Evolutionary conservation across 306 rosid genomes (phyloP).

Genomic region (Lathyrus sativus): DNA sequence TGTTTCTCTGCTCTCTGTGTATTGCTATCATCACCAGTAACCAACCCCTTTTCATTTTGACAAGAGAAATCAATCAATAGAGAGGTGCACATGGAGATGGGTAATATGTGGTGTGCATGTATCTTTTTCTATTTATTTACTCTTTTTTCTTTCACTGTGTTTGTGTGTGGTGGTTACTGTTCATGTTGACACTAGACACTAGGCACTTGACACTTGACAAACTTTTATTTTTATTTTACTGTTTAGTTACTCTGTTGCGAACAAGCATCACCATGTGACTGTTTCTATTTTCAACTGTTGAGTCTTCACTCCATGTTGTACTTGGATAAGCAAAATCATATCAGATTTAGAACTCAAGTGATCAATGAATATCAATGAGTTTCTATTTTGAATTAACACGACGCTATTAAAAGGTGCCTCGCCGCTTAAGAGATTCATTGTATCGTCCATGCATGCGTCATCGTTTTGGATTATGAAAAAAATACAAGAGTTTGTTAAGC

Average conservation of each 20-base stretch:
- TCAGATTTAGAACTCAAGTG: neutral
- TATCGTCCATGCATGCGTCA: too few species aligned
- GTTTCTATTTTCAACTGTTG: conserved; percentile 31
- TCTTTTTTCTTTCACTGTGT: neutral
- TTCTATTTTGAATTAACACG: neutral
- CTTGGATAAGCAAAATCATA: conserved; percentile 1
- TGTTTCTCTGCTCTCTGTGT: neutral
- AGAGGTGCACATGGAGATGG: conserved; percentile 1
- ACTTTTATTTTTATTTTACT: conserved; percentile 1
- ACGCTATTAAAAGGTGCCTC: neutral
- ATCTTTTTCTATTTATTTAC: neutral
- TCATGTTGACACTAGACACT: conserved; percentile 35
- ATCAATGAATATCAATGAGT: neutral
- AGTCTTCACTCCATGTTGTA: conserved; percentile 2
- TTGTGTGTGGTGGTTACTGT: conserved; percentile 34
- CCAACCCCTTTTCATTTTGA: conserved; percentile 6
- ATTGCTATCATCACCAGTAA: neutral
- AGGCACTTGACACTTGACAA: conserved; percentile 1
- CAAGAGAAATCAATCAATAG: conserved; percentile 7
- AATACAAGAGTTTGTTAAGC: too few species aligned
- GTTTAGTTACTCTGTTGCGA: too few species aligned
- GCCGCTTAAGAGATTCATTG: neutral
- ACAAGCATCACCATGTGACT: neutral
- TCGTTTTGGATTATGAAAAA: neutral
- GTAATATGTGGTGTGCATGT: neutral